Percentiles rank a stretch among this genome's conserved stretches.
These are phyloP conservation scores for Spatholobus suberectus DNA, from an alignment of 306 rosid species.

Conservation along the genomic window DNA sequence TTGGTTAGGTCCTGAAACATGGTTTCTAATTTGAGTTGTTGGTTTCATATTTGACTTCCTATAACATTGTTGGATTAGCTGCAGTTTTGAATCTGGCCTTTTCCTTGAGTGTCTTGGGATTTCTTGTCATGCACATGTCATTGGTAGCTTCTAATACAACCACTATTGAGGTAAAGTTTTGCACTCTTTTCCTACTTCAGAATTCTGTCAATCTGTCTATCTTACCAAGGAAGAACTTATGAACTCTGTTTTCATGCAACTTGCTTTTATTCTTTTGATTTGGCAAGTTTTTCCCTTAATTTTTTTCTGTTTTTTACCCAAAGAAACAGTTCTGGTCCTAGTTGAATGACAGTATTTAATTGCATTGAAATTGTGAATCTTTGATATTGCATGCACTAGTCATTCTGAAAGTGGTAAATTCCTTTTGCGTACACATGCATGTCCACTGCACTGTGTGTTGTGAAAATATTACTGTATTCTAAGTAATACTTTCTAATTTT, in stretches of 20 bases:
- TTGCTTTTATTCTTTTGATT: background rate
- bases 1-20: conserved; percentile 55
- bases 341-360: background rate
- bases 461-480: conserved; percentile 17
- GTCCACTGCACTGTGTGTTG: background rate
- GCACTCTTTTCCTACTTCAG: background rate
- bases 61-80: conserved; percentile 15
- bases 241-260: background rate
- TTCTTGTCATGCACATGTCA: conserved; percentile 73
- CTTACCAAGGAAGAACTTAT: background rate
- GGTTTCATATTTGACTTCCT: conserved; percentile 17
- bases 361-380: conserved; percentile 19
- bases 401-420: background rate
- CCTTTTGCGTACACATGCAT: background rate
- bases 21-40: background rate
- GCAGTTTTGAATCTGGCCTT: conserved; percentile 81
- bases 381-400: background rate
- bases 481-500: background rate
- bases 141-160: conserved; percentile 73
- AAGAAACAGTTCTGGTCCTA: background rate
- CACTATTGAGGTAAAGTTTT: conserved; percentile 69
- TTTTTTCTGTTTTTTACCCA: background rate
- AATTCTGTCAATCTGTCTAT: background rate
- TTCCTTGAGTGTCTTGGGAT: conserved; percentile 79
- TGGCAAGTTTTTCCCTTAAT: background rate